phyloP scores from a whole-genome alignment of 352 stramenopile species.

The Thraustochytrium striatum region DNA sequence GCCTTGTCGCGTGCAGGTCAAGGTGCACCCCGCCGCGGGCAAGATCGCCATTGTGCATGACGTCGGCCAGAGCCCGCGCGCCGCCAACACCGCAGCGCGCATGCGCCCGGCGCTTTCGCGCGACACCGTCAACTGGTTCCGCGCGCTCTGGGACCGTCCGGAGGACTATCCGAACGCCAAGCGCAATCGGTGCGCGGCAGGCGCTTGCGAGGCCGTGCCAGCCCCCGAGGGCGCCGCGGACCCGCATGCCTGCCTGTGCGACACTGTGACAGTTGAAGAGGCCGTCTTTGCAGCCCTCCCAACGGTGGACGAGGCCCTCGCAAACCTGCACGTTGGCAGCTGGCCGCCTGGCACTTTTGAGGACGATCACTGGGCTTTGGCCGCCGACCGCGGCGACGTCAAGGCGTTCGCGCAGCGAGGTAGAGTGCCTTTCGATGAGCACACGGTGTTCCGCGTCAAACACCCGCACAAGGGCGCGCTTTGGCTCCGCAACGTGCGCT shows the following conservation, averaged over 20 bases:
- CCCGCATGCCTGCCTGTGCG: background rate
- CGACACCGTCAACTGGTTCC: background rate
- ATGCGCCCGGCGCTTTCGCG: no score
- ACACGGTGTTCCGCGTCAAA: conserved; percentile 31
- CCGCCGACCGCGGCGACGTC: background rate
- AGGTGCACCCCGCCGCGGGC: background rate
- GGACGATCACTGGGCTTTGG: background rate
- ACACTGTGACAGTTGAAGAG: background rate
- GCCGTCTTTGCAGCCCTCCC: background rate
- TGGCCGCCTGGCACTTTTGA: background rate
- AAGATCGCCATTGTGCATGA: background rate
- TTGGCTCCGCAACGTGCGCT: conserved; percentile 55
- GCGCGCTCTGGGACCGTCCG: background rate
- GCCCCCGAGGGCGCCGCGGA: no score
- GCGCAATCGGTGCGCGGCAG: no score
- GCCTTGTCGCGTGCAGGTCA: background rate
- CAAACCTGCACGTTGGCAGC: background rate
- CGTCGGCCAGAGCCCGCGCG: background rate
- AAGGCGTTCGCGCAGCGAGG: background rate
- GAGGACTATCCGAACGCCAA: no score
- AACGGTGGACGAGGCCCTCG: background rate
- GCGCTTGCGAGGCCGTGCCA: background rate
- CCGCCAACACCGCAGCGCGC: background rate
- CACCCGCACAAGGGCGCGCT: background rate
- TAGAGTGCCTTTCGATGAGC: no score